Base-by-base conservation (phyloP, 495 filamentous ascomycete genomes). In the Tuber microsphaerosporum region DNA sequence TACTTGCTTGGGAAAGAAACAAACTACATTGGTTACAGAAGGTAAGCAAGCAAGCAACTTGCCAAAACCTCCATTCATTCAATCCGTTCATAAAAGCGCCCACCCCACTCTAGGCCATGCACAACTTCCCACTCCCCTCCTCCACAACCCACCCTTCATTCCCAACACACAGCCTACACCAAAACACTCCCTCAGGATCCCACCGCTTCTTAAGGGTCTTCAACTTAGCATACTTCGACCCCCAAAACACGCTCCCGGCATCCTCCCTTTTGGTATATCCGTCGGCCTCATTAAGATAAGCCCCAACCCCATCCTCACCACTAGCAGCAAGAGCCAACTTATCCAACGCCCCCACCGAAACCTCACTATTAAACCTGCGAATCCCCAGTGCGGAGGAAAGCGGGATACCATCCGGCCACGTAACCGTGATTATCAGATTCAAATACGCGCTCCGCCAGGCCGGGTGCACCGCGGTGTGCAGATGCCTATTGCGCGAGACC, bases 161-260 rank as follows among this genome's bases (percentile, higher is more conserved):
- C 5, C 90, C 89, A 3, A 91, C 89, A 34, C 87, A 89, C 2
- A 87, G 87, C 20, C 78, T 81, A 61, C 86, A 90, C 84, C 89
- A 91, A 61, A 91, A 86, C 4, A 91, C 82, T 69, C 87, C 85
- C 14, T 85, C 73, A 0, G 90, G 89, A 83, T 92, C 90, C 22
- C 88, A 85, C 70, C 84, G 84, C 69, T 84, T 80, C 80, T 90
- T 89, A 74, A 89, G 88, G 31, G 56, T 45, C 10, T 81, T 70
- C 74, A 89, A 80, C 19, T 84, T 81, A 4, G 77, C 76, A 77
- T 89, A 89, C 46, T 88, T 86, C 0, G 79, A 69, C 4, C 88
- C 89, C 82, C 84, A 90, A 81, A 88, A 88, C 9, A 83, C 81
- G n/a, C 80, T 76, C 72, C 86, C 83, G 84, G 84, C 89, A 44